Conservation (phyloP, 345 rosid genomes). For the Salix suchowensis region DNA sequence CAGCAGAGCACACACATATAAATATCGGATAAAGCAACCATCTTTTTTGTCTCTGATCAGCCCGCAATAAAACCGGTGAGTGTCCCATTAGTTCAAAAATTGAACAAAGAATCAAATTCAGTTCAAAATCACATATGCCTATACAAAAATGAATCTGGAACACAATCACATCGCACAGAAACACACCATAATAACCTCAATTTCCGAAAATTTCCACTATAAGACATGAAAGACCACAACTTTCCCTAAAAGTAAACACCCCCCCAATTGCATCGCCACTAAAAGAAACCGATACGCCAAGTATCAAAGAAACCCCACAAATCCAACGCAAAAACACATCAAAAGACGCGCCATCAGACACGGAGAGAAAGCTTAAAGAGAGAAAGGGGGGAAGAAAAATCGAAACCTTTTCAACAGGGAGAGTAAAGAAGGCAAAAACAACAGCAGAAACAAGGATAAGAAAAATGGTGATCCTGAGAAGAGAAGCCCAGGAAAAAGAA, state of each 20-base stretch:
- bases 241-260: neutral
- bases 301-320: neutral
- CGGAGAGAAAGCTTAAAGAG: neutral
- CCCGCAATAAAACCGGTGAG: neutral
- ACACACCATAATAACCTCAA: neutral
- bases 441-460: constrained; percentile 60
- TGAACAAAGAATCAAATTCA: neutral
- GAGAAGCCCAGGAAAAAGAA: constrained; percentile 59
- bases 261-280: neutral
- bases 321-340: neutral
- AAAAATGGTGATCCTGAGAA: constrained; percentile 62
- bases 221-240: neutral
- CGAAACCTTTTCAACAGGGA: constrained; percentile 82
- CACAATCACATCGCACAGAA: neutral
- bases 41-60: neutral
- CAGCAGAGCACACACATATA: neutral
- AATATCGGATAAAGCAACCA: neutral
- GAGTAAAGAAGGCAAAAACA: constrained; percentile 71
- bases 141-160: neutral
- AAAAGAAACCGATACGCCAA: neutral
- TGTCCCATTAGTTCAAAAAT: neutral
- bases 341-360: neutral
- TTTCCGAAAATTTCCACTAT: neutral
- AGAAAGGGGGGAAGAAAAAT: neutral
- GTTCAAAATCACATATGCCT: neutral